These are phyloP conservation scores for Xylaria castorea DNA, from an alignment of 495 filamentous ascomycete species.

Conservation along the genomic window DNA sequence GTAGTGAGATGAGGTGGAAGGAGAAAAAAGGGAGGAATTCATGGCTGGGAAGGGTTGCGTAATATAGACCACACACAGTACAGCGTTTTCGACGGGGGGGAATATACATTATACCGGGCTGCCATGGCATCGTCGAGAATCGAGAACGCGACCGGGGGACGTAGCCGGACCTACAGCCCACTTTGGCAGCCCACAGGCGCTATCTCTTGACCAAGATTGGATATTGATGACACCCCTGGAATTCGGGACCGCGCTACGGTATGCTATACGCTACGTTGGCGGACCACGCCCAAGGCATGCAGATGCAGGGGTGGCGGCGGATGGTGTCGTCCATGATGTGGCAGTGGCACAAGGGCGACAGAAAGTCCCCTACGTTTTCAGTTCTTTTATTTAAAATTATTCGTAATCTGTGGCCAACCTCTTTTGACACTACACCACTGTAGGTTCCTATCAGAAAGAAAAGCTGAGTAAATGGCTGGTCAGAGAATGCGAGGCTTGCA, in stretches of 20 bases:
- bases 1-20: conserved; percentile 13
- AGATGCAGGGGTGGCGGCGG: conserved; percentile 2
- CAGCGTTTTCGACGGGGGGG: neutral
- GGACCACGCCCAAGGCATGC: conserved; percentile 1
- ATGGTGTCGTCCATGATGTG: conserved; percentile 1
- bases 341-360: conserved; percentile 8
- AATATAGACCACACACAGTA: conserved; percentile 7
- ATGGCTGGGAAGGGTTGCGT: conserved; percentile 9
- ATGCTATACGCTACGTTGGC: neutral
- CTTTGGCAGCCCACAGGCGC: conserved; percentile 6
- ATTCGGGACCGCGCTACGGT: conserved; percentile 13
- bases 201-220: neutral
- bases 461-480: neutral
- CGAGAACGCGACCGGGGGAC: conserved; percentile 2
- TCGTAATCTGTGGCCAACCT: neutral
- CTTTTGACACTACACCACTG: neutral
- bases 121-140: neutral
- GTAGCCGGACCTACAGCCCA: conserved; percentile 16
- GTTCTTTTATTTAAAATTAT: neutral
- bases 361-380: neutral
- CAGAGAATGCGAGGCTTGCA: conserved; percentile 9
- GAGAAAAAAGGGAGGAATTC: conserved; percentile 6
- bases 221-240: conserved; percentile 7
- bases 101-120: too few species aligned
- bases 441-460: neutral